Conservation (phyloP, 345 rosid genomes). For the Erucastrum elatum region DNA sequence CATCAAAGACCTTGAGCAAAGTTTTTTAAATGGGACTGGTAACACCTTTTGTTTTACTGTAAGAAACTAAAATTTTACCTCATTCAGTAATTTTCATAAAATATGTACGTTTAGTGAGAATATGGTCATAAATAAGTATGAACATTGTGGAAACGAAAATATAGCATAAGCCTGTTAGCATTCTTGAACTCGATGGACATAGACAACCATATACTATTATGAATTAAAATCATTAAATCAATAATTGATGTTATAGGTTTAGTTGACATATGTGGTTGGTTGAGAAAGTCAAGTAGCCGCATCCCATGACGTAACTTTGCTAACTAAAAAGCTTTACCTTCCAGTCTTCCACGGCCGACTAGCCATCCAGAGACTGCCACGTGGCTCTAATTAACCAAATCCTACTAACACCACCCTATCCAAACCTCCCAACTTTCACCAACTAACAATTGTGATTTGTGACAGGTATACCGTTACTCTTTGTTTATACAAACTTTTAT, state of each 20-base stretch:
- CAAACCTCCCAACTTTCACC: constrained; percentile 29
- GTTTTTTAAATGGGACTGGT: not conserved
- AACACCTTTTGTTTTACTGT: not conserved
- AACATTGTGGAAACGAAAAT: not conserved
- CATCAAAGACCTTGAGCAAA: not conserved
- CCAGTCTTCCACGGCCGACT: constrained; percentile 29
- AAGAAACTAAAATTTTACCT: not conserved
- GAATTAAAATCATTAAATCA: not conserved
- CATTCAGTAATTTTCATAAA: not conserved
- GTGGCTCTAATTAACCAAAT: constrained; percentile 10
- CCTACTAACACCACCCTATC: constrained; percentile 9
- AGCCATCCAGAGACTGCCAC: constrained; percentile 18
- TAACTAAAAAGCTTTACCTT: constrained; percentile 26
- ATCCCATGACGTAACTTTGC: constrained; percentile 18
- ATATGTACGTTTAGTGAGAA: not conserved
- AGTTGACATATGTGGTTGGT: constrained; percentile 29
- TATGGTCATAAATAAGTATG: not conserved
- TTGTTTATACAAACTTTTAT: not conserved
- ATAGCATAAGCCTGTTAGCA: not conserved
- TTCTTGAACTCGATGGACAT: not conserved
- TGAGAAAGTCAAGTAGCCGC: constrained; percentile 24
- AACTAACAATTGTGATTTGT: constrained; percentile 16
- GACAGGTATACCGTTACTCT: constrained; percentile 15
- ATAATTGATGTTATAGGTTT: constrained; percentile 8
- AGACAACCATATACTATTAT: not conserved